These are phyloP conservation scores for Monosporozyma yasuniensis DNA, from an alignment of 805 yeast species.

Conservation along the genomic window DNA sequence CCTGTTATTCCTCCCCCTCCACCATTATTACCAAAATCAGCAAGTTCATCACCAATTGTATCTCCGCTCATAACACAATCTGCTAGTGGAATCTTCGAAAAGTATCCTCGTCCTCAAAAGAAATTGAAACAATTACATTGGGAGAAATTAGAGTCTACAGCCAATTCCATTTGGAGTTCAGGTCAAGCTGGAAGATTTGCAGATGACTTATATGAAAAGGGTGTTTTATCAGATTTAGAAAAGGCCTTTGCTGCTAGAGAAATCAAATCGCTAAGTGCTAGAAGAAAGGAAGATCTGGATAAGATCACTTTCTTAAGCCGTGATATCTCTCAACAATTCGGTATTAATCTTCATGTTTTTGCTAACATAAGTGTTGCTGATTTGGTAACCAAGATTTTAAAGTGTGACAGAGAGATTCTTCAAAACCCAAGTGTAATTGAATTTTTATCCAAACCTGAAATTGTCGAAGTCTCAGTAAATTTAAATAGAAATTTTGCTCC, in stretches of 20 bases:
- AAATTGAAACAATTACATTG: constrained; percentile 93
- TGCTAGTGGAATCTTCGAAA: constrained; percentile 32
- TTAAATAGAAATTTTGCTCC: constrained; percentile 69
- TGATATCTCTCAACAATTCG: constrained; percentile 89
- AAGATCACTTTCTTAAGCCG: constrained; percentile 67
- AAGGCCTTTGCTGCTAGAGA: constrained; percentile 81
- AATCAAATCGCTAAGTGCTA: constrained; percentile 39
- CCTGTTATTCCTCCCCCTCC: constrained; percentile 30
- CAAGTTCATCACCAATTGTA: constrained; percentile 12
- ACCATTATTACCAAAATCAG: constrained; percentile 11
- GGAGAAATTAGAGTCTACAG: constrained; percentile 84
- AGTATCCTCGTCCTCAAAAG: constrained; percentile 58
- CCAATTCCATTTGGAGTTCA: constrained; percentile 78
- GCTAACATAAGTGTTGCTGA: constrained; percentile 52
- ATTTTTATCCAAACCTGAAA: constrained; percentile 66
- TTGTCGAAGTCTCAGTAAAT: constrained; percentile 65
- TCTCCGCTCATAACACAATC: constrained; percentile 31
- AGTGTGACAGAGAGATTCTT: constrained; percentile 66
- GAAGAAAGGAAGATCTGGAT: constrained; percentile 39
- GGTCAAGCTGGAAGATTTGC: constrained; percentile 49
- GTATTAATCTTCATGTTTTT: constrained; percentile 81
- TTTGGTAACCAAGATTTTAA: constrained; percentile 60
- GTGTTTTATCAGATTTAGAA: constrained; percentile 78
- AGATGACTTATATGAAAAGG: constrained; percentile 59
- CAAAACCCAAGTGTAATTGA: constrained; percentile 70